Evolutionary conservation across 768 basidiomycete genomes (phyloP).

Genomic region (Dentipellis sp.): DNA sequence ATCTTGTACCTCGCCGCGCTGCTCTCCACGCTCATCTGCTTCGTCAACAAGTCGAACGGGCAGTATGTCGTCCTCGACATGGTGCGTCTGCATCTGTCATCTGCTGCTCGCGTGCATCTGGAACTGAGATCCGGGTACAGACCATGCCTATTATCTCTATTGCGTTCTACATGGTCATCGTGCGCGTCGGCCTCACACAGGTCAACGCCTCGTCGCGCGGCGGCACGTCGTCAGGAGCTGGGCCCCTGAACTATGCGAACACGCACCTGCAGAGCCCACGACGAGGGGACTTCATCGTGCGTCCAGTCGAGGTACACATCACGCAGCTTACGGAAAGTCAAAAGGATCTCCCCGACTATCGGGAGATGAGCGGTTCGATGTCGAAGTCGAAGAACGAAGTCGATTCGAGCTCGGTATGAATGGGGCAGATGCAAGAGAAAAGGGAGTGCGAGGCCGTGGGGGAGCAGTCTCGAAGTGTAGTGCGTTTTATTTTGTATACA

Average conservation of each 20-base stretch:
- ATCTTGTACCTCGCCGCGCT: conserved; percentile 1
- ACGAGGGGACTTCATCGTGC: background rate
- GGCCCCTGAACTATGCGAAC: background rate
- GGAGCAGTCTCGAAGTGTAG: too few species aligned
- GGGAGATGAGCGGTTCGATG: too few species aligned
- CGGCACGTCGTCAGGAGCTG: background rate
- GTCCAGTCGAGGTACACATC: conserved; percentile 1
- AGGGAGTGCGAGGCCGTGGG: too few species aligned
- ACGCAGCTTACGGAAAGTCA: background rate
- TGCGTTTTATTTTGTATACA: too few species aligned
- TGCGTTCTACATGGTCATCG: conserved; percentile 20
- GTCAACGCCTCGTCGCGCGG: background rate
- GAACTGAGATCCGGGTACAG: background rate
- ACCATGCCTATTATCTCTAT: conserved; percentile 19
- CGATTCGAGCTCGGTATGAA: too few species aligned
- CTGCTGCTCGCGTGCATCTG: too few species aligned
- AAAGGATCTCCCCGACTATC: background rate
- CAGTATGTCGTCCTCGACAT: conserved; percentile 18
- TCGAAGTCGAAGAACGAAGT: too few species aligned
- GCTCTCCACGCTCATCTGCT: conserved; percentile 16
- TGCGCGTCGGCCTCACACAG: conserved; percentile 15
- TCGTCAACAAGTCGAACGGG: conserved; percentile 15
- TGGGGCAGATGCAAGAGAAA: too few species aligned
- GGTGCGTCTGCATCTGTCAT: conserved; percentile 4
- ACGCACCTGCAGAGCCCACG: background rate